Evolutionary conservation across 345 rosid genomes (phyloP).

Genomic region (Euphorbia lathyris): DNA sequence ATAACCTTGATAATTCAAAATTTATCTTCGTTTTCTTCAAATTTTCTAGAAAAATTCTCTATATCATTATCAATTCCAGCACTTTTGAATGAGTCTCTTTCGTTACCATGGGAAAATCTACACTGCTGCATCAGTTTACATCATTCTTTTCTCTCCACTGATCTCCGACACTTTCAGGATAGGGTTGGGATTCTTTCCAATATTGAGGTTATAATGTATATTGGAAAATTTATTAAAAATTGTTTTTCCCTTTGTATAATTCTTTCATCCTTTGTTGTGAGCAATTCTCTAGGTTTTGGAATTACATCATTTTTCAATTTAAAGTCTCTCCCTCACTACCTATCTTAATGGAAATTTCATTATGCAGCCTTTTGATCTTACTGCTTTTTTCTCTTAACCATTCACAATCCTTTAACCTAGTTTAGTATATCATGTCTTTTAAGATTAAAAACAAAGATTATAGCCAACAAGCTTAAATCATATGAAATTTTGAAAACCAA

Average conservation of each 20-base stretch:
- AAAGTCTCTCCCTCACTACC: no score
- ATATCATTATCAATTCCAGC: constrained; percentile 42
- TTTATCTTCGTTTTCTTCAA: background rate
- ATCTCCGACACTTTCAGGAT: constrained; percentile 32
- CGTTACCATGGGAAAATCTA: constrained; percentile 18
- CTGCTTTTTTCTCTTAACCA: no score
- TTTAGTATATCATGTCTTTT: no score
- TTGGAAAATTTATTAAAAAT: background rate
- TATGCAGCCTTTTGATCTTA: no score
- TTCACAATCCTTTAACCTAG: no score
- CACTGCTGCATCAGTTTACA: constrained; percentile 7
- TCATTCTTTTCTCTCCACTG: constrained; percentile 24
- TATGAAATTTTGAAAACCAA: no score
- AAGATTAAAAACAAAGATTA: no score
- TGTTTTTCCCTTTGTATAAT: constrained; percentile 31
- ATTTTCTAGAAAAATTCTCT: constrained; percentile 29
- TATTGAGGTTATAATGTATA: background rate
- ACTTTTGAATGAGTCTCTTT: constrained; percentile 26
- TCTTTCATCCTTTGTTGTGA: no score
- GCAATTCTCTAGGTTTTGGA: no score
- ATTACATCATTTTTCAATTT: no score
- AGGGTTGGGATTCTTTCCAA: constrained; percentile 15
- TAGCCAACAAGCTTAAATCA: no score
- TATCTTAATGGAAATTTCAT: no score
- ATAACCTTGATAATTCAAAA: background rate